Base-by-base conservation (phyloP, 2,329 filamentous ascomycete species). In the Magnaporthiopsis rhizophila region DNA sequence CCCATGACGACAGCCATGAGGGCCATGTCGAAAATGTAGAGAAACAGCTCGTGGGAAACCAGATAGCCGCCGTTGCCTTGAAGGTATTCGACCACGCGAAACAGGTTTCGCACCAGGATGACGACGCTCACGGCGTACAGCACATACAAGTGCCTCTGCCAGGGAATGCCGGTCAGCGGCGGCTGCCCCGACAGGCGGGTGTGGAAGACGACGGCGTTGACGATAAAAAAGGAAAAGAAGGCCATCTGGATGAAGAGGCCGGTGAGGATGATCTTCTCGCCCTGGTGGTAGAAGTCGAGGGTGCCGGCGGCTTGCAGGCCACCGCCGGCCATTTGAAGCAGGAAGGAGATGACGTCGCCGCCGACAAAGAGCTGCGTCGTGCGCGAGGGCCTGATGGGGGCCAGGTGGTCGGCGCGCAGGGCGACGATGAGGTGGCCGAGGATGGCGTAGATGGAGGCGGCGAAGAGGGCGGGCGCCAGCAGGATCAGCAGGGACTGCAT, bases 181-280 rank as follows among this genome's bases (percentile, higher is more conserved):
- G 62, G 58, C 24, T 30, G 24, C 18, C 18, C 6, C 24, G 12
- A 11, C 9, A 32, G 28, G 26, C 75, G 70, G n/a, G 67, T 62
- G 67, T 87, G 80, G 72, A 86, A 86, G 0, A 82, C 65, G 2
- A 77, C 67, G 0, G 82, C 77, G 1, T 79, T 78, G 6, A 79
- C 64, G 53, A 83, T 72, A 69, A 88, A 89, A 50, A 86, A 72
- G 28, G 76, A 78, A 66, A 88, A 87, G 64, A 83, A 79, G 58
- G 83, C 58, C 28, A 88, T 77, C 69, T 89, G 86, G 21, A 87
- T 71, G 38, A 82, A 71, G 2, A 89, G 74, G 2, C 86, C 86
- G 1, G 68, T 80, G 9, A 87, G 72, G n/a, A 88, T 80, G 61
- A 87, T 74, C 24, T 80, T 77, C 67, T 83, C 71, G 24, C 80